These are phyloP conservation scores for Diplosphaera chodatii DNA, from an alignment of 139 green algal genomes.

Conservation along the genomic window DNA sequence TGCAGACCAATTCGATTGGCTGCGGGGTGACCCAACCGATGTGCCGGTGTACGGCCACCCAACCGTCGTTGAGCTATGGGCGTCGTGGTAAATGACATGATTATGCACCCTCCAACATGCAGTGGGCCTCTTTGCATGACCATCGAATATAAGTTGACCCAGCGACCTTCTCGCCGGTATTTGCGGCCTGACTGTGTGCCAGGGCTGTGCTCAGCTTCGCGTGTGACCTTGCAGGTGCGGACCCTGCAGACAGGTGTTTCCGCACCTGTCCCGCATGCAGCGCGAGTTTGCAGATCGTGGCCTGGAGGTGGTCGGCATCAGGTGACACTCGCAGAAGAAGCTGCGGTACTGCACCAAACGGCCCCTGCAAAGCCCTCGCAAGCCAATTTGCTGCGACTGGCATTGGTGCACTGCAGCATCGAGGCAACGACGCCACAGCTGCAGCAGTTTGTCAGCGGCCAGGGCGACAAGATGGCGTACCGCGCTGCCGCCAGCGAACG, in stretches of 20 bases:
- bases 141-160: not conserved
- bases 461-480: slow-evolving; percentile 32
- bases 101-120: too few species aligned
- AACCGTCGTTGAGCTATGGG: slow-evolving; percentile 13
- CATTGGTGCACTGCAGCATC: too few species aligned
- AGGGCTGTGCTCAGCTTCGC: too few species aligned
- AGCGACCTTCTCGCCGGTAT: not conserved
- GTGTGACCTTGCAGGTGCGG: slow-evolving; percentile 33
- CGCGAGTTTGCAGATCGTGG: slow-evolving; percentile 16
- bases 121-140: not conserved
- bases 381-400: too few species aligned
- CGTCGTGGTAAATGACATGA: slow-evolving; percentile 11
- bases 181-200: too few species aligned
- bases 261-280: slow-evolving; percentile 22
- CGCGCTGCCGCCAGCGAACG: slow-evolving; percentile 1
- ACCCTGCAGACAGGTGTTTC: slow-evolving; percentile 27
- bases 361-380: too few species aligned
- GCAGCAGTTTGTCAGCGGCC: slow-evolving; percentile 12
- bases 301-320: slow-evolving; percentile 26
- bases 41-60: not conserved
- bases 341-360: too few species aligned
- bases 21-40: not conserved
- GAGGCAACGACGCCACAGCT: slow-evolving; percentile 17
- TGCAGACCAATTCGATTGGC: slow-evolving; percentile 2
- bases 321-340: too few species aligned